Conservation (phyloP, 23 red algal genomes). For the Gracilaria domingensis region DNA sequence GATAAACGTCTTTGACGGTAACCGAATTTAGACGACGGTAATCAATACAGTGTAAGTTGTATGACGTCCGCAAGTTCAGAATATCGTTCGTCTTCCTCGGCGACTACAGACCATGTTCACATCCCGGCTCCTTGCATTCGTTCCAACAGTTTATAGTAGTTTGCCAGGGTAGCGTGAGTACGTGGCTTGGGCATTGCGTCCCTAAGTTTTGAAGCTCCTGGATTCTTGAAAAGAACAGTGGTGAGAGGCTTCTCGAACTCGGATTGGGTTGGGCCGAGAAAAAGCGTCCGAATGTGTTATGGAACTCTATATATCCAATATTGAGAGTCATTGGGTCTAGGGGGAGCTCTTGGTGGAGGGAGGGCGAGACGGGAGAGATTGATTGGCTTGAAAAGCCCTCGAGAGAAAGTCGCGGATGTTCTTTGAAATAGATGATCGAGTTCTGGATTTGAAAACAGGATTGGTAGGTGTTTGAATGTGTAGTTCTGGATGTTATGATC, state of each 20-base stretch:
- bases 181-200: too few species aligned
- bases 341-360: not conserved
- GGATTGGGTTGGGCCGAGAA: not conserved
- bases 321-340: not conserved
- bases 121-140: too few species aligned
- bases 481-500: too few species aligned
- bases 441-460: too few species aligned
- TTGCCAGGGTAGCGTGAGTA: too few species aligned
- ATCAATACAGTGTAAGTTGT: not conserved
- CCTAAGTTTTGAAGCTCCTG: too few species aligned
- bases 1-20: too few species aligned
- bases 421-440: too few species aligned
- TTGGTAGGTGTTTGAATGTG: too few species aligned
- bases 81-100: not conserved
- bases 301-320: not conserved
- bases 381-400: not conserved
- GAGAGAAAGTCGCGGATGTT: not conserved
- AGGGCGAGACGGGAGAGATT: not conserved
- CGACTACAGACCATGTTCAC: too few species aligned
- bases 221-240: not conserved
- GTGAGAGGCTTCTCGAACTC: not conserved
- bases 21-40: too few species aligned
- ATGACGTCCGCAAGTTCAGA: not conserved
- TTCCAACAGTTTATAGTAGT: too few species aligned
- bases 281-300: not conserved